Conservation (phyloP, 768 basidiomycete species). For the Royoungia palumana region DNA sequence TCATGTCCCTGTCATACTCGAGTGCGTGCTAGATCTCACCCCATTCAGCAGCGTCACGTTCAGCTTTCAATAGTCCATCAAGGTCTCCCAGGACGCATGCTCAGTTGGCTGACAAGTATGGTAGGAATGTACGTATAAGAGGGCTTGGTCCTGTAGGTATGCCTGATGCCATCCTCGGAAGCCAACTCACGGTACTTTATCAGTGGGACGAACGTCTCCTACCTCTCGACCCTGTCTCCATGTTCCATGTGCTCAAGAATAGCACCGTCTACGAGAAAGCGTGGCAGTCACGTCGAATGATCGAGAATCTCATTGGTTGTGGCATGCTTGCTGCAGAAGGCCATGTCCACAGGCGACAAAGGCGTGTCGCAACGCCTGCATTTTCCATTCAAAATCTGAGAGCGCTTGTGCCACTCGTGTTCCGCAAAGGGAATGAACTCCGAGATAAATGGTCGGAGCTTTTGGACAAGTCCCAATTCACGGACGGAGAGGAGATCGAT, state of each 20-base stretch:
- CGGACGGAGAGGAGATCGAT: slow-evolving; percentile 46
- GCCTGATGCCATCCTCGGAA: background rate
- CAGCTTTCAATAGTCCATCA: slow-evolving; percentile 41
- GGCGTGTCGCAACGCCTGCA: slow-evolving; percentile 71
- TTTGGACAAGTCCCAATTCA: slow-evolving; percentile 26
- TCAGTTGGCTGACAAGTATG: slow-evolving; percentile 53
- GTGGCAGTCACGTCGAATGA: slow-evolving; percentile 69
- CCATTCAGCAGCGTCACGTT: background rate
- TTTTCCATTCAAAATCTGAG: slow-evolving; percentile 79
- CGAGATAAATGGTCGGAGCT: slow-evolving; percentile 58
- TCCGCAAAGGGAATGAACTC: slow-evolving; percentile 61
- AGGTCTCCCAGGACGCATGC: slow-evolving; percentile 55
- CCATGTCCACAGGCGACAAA: slow-evolving; percentile 72
- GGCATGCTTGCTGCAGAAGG: slow-evolving; percentile 84
- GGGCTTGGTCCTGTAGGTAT: slow-evolving; percentile 64
- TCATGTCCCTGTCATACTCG: slow-evolving; percentile 56
- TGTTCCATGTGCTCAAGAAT: slow-evolving; percentile 73
- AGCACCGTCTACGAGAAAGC: slow-evolving; percentile 79
- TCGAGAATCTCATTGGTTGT: slow-evolving; percentile 75
- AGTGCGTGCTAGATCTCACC: slow-evolving; percentile 40
- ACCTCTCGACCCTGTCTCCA: slow-evolving; percentile 74
- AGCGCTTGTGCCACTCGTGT: slow-evolving; percentile 67
- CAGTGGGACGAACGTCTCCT: slow-evolving; percentile 80
- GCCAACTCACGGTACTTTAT: slow-evolving; percentile 7
- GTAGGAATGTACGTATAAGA: slow-evolving; percentile 65